Conservation (phyloP, 179 eudicot species). For the Amaranthus tricolor region DNA sequence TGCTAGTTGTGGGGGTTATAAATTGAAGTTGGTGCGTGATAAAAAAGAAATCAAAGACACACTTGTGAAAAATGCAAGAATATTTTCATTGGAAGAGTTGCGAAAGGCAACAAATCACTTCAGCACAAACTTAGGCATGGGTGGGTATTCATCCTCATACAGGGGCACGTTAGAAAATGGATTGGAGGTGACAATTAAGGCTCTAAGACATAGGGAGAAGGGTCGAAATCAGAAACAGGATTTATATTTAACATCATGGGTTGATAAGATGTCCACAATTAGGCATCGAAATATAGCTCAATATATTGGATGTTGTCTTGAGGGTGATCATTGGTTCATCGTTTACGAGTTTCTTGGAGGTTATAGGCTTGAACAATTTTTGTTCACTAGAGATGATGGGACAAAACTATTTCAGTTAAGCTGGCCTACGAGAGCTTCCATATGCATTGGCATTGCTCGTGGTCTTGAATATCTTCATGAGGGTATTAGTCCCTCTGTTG, state of each 20-base stretch:
- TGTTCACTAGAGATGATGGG: neutral
- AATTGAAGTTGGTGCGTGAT: slow-evolving; percentile 4
- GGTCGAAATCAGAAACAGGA: neutral
- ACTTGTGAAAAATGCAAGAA: neutral
- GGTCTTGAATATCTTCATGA: slow-evolving; percentile 21
- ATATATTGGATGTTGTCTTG: slow-evolving; percentile 24
- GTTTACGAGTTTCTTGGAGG: slow-evolving; percentile 20
- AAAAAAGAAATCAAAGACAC: neutral
- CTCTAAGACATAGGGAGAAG: neutral
- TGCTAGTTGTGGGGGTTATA: slow-evolving; percentile 17
- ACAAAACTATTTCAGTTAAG: neutral
- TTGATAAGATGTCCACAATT: slow-evolving; percentile 9
- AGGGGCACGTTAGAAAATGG: slow-evolving; percentile 15
- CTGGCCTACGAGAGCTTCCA: slow-evolving; percentile 17
- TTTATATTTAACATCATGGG: neutral
- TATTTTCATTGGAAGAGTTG: slow-evolving; percentile 12
- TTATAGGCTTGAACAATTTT: slow-evolving; percentile 8
- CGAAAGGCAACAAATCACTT: slow-evolving; percentile 18
- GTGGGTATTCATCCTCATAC: slow-evolving; percentile 3
- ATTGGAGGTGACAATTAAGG: slow-evolving; percentile 5
- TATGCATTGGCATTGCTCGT: slow-evolving; percentile 18
- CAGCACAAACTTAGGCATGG: neutral
- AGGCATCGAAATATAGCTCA: slow-evolving; percentile 27
- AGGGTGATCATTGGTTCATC: neutral
- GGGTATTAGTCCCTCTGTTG: slow-evolving; percentile 3